phyloP scores from a whole-genome alignment of 1,284 basidiomycete species.

The Irpex sp. region DNA sequence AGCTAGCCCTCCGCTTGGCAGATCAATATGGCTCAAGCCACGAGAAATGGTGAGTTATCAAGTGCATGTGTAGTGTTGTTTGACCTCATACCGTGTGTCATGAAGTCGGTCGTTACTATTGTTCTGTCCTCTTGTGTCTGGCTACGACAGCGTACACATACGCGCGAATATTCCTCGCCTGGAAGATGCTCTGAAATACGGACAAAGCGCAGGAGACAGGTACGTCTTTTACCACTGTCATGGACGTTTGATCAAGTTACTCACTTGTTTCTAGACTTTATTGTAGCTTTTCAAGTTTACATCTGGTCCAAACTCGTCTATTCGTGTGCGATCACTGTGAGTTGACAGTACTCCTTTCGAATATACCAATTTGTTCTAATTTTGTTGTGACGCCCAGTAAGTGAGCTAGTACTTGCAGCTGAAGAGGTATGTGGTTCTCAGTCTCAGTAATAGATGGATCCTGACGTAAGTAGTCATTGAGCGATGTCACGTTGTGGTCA shows the following conservation, averaged over 20 bases:
- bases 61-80: not conserved
- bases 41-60: slow-evolving; percentile 55
- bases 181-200: slow-evolving; percentile 61
- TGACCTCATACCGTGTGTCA: not conserved
- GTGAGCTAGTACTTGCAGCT: slow-evolving; percentile 51
- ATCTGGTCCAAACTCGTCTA: slow-evolving; percentile 48
- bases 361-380: not conserved
- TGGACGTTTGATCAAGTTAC: not conserved
- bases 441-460: not conserved
- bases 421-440: slow-evolving; percentile 47
- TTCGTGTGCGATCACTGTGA: slow-evolving; percentile 63
- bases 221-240: slow-evolving; percentile 18
- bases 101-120: slow-evolving; percentile 56
- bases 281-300: slow-evolving; percentile 54
- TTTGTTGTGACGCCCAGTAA: slow-evolving; percentile 37
- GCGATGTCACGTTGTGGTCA: slow-evolving; percentile 54
- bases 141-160: slow-evolving; percentile 62
- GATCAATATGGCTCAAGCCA: slow-evolving; percentile 57
- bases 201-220: slow-evolving; percentile 66
- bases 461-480: slow-evolving; percentile 39
- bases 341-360: slow-evolving; percentile 18
- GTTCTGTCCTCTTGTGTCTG: slow-evolving; percentile 60
- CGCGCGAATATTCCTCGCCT: slow-evolving; percentile 58
- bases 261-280: slow-evolving; percentile 41
- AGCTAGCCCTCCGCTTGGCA: slow-evolving; percentile 59